Evolutionary conservation across 257 asterid species (phyloP).

Genomic region (Osmanthus fragrans): DNA sequence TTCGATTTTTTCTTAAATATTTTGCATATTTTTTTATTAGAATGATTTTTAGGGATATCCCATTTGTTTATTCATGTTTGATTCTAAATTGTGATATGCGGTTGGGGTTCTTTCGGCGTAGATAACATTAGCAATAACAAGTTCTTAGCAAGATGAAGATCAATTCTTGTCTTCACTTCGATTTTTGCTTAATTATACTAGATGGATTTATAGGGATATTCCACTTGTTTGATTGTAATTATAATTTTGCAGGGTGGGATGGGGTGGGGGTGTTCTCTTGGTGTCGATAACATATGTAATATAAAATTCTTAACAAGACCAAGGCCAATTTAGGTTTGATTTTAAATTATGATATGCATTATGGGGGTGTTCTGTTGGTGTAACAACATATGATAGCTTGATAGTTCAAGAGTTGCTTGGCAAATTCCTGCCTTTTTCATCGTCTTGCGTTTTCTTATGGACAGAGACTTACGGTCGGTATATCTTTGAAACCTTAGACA

Average conservation of each 20-base stretch:
- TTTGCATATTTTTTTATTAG: background rate
- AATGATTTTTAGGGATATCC: background rate
- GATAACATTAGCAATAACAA: no score
- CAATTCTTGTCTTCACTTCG: background rate
- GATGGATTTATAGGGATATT: background rate
- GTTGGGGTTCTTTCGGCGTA: background rate
- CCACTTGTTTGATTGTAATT: background rate
- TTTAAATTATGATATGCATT: no score
- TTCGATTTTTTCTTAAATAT: background rate
- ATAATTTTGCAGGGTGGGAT: background rate
- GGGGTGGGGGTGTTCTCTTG: no score
- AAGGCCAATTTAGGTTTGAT: no score
- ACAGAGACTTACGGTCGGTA: background rate
- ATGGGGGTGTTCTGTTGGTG: no score
- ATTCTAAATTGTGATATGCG: background rate
- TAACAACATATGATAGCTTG: background rate
- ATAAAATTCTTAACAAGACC: no score
- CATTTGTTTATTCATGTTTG: background rate
- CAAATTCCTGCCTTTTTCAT: no score
- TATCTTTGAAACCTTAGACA: background rate
- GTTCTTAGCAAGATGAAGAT: conserved; percentile 40
- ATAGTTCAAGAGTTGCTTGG: background rate
- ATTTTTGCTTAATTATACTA: background rate
- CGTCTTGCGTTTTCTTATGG: no score
- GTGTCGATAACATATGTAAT: background rate